Evolutionary conservation across 176 grass and related monocot species (phyloP).

Genomic region (Dendrocalamus sinicus): DNA sequence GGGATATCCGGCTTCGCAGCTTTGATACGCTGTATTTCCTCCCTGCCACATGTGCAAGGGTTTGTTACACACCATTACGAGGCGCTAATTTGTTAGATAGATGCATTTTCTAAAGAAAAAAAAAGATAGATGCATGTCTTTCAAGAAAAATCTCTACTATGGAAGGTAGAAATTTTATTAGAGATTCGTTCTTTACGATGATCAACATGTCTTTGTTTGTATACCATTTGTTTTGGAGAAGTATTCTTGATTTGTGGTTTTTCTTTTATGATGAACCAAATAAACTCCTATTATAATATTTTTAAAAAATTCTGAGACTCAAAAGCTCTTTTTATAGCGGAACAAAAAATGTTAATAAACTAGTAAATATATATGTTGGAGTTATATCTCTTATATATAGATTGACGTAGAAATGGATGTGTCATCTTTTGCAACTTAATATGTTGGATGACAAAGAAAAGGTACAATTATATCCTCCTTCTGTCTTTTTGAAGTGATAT

Average conservation of each 20-base stretch:
- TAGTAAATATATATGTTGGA: neutral
- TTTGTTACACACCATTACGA: neutral
- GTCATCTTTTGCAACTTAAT: neutral
- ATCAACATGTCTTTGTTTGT: neutral
- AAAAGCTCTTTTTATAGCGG: neutral
- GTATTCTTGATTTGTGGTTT: neutral
- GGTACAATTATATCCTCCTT: neutral
- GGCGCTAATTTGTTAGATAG: neutral
- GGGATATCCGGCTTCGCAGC: constrained; percentile 89
- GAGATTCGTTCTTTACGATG: neutral
- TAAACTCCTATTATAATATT: neutral
- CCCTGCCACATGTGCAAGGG: constrained; percentile 51
- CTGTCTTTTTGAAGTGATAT: too few species aligned
- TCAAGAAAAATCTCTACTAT: too few species aligned
- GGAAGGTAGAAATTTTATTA: neutral
- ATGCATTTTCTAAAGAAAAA: neutral
- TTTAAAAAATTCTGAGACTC: neutral
- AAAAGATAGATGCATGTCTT: too few species aligned
- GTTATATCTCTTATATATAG: neutral
- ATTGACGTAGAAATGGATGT: too few species aligned
- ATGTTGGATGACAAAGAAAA: neutral
- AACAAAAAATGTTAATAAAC: neutral
- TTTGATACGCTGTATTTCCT: constrained; percentile 99
- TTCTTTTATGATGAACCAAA: neutral
- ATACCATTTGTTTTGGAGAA: neutral